phyloP scores from a whole-genome alignment of 306 rosid species.

The Quillaja saponaria region DNA sequence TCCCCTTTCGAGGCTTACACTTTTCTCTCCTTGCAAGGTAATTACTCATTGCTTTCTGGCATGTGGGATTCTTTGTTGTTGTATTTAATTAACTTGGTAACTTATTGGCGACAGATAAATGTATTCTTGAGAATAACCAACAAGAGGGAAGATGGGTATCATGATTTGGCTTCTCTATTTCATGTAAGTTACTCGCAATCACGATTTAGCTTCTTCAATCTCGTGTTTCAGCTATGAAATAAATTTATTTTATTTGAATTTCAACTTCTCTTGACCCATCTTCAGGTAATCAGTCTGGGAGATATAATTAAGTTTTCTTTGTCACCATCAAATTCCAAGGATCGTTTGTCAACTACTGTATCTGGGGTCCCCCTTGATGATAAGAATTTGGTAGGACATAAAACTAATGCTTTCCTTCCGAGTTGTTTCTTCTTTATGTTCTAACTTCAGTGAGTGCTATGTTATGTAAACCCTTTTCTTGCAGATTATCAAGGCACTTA shows the following conservation, averaged over 20 bases:
- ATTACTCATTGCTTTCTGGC: constrained; percentile 17
- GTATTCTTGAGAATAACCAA: constrained; percentile 88
- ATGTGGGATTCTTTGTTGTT: constrained; percentile 25
- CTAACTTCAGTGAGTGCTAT: constrained; percentile 15
- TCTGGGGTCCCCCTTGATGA: constrained; percentile 95
- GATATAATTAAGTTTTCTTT: constrained; percentile 83
- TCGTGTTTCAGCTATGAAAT: constrained; percentile 12
- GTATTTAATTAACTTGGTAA: constrained; percentile 18
- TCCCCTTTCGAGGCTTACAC: constrained; percentile 82
- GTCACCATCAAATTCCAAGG: constrained; percentile 75
- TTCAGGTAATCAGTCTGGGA: constrained; percentile 92
- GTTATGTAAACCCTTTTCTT: constrained; percentile 24
- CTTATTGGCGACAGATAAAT: constrained; percentile 52
- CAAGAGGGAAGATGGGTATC: constrained; percentile 95
- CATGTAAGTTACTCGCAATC: constrained; percentile 60
- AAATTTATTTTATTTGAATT: neutral
- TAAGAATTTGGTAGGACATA: constrained; percentile 67
- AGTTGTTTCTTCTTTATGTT: constrained; percentile 2
- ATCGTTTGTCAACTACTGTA: constrained; percentile 81
- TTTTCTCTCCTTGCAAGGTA: constrained; percentile 99
- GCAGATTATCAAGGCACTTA: constrained; percentile 95
- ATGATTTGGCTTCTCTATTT: constrained; percentile 95
- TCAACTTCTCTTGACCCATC: too few species aligned
- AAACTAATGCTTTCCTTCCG: constrained; percentile 12
- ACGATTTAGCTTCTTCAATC: constrained; percentile 18